Conservation (phyloP, 345 rosid genomes). For the Eucalyptus virginea region DNA sequence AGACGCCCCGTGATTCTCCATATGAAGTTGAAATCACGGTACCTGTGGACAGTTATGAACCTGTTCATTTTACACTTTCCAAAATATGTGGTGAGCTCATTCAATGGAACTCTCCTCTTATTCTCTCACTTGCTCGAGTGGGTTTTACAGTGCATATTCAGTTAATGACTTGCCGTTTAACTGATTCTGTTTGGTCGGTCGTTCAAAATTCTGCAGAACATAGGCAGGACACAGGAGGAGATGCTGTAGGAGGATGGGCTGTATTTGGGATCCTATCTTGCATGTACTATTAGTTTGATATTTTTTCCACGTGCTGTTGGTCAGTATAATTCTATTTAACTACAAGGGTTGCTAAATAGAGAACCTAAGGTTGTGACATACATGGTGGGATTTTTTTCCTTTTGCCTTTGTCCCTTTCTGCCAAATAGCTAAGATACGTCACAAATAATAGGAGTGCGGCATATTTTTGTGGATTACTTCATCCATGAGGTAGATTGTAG, state of each 20-base stretch:
- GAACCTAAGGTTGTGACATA: not conserved
- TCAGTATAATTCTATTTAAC: not conserved
- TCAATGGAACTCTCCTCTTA: not conserved
- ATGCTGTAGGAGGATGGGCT: constrained; percentile 79
- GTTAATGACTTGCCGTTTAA: not conserved
- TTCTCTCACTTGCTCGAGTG: not conserved
- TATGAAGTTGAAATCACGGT: constrained; percentile 70
- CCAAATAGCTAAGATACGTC: not conserved
- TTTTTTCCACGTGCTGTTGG: not conserved
- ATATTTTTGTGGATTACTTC: not conserved
- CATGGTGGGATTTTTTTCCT: not conserved
- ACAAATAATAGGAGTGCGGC: not conserved
- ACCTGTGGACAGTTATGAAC: constrained; percentile 73
- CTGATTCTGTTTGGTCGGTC: not conserved
- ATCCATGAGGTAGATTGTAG: not conserved
- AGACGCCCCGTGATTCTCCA: constrained; percentile 35
- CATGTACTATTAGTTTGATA: constrained; percentile 34
- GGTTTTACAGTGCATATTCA: not conserved
- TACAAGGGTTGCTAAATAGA: not conserved
- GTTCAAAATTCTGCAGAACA: constrained; percentile 30
- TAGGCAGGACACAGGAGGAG: constrained; percentile 44
- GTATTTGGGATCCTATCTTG: constrained; percentile 82
- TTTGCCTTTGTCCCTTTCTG: not conserved
- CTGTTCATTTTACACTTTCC: constrained; percentile 71
- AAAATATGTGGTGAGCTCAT: constrained; percentile 72